These are phyloP conservation scores for Macrophomina tecta DNA, from an alignment of 2,329 filamentous ascomycete species.

Conservation along the genomic window DNA sequence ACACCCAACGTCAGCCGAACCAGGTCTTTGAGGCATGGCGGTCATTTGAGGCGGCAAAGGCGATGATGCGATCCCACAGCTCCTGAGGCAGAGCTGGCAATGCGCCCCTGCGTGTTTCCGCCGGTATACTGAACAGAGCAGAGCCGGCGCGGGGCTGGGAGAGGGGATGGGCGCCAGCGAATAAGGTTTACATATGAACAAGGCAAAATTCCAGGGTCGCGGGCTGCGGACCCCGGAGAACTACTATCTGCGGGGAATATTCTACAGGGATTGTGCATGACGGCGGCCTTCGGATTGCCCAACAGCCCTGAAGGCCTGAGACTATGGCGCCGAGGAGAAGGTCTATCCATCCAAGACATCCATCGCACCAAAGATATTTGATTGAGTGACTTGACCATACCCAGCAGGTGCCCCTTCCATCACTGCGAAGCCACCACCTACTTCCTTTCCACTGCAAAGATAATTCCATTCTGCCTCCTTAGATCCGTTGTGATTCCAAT, in stretches of 20 bases:
- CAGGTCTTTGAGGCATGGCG: neutral
- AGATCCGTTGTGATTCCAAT: slow-evolving; percentile 51
- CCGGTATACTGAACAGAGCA: neutral
- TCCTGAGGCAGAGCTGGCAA: neutral
- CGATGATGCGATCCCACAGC: neutral
- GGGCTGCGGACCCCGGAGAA: neutral
- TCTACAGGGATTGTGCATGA: neutral
- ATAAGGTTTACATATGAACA: neutral
- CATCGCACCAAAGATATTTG: no score
- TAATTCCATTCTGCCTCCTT: slow-evolving; percentile 52
- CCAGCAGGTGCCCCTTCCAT: no score
- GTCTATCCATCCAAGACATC: no score
- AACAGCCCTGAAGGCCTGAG: no score
- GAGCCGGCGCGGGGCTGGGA: no score
- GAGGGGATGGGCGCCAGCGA: neutral
- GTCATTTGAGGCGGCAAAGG: neutral
- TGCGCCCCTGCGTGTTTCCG: neutral
- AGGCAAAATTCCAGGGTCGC: neutral
- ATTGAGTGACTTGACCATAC: no score
- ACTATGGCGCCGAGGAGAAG: no score
- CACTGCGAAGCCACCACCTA: neutral
- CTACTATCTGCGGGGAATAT: neutral
- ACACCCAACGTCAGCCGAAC: neutral
- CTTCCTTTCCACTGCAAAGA: slow-evolving; percentile 47
- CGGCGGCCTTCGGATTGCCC: neutral